Evolutionary conservation across 2,329 filamentous ascomycete species (phyloP).

Genomic region (Venturia carpophila): DNA sequence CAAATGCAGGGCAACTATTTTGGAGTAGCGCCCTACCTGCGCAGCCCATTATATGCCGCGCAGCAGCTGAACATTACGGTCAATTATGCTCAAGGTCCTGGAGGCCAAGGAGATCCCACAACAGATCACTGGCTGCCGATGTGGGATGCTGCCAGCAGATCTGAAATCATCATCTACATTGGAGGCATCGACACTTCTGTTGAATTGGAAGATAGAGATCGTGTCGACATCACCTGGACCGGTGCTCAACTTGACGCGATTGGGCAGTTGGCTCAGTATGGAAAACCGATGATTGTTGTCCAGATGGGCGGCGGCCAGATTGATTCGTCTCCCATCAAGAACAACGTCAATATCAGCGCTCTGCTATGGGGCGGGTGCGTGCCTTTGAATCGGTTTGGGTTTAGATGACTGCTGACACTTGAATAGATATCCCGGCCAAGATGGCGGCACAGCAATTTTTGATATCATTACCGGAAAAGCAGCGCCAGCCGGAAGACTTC

Average conservation of each 20-base stretch:
- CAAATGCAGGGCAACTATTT: constrained; percentile 54
- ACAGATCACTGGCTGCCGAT: constrained; percentile 27
- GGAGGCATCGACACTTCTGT: constrained; percentile 48
- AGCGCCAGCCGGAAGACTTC: constrained; percentile 47
- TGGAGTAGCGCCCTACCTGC: constrained; percentile 49
- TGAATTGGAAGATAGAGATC: constrained; percentile 47
- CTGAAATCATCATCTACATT: constrained; percentile 48
- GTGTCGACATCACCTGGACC: constrained; percentile 45
- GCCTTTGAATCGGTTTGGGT: not conserved
- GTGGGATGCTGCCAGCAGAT: constrained; percentile 33
- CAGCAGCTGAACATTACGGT: constrained; percentile 40
- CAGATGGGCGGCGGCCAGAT: constrained; percentile 46
- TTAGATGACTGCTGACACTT: not conserved
- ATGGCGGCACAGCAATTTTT: constrained; percentile 49
- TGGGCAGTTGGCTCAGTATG: constrained; percentile 36
- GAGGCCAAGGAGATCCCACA: constrained; percentile 25
- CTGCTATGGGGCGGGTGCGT: constrained; percentile 50
- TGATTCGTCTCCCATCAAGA: constrained; percentile 44
- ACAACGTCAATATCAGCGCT: constrained; percentile 42
- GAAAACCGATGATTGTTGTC: constrained; percentile 46
- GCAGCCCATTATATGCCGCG: constrained; percentile 47
- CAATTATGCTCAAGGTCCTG: constrained; percentile 37
- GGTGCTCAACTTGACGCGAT: constrained; percentile 45
- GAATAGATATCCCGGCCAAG: constrained; percentile 43
- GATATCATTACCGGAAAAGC: constrained; percentile 45